Conservation (phyloP, 495 filamentous ascomycete species). For the Neurospora sp. region DNA sequence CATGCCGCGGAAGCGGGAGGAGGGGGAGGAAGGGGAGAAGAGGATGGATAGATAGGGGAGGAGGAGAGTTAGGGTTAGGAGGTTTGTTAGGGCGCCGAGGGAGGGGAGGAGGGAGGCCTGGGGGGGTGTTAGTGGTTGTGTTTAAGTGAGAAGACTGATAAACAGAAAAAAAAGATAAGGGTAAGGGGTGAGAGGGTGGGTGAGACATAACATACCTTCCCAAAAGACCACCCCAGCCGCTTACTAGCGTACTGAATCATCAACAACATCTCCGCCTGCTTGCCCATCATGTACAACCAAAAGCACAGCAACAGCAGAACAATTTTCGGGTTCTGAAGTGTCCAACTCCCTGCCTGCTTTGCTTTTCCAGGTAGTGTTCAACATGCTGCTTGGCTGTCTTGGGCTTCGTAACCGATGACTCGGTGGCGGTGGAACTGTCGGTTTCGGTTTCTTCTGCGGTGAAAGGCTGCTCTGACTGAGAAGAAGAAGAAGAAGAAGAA, state of each 20-base stretch:
- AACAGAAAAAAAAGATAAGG: background rate
- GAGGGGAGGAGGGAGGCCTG: conserved; percentile 44
- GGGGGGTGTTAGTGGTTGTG: background rate
- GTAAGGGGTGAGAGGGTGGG: background rate
- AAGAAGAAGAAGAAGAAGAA: background rate
- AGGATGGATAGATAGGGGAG: conserved; percentile 32
- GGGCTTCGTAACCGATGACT: background rate
- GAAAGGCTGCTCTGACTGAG: background rate
- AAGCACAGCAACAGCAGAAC: background rate
- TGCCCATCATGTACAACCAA: conserved; percentile 3
- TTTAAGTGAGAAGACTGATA: too few species aligned
- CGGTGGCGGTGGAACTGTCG: background rate
- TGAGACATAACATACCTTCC: background rate
- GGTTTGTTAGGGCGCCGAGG: conserved; percentile 36
- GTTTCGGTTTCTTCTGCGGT: background rate
- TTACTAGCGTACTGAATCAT: conserved; percentile 45
- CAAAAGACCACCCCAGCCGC: conserved; percentile 40
- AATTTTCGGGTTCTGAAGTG: background rate
- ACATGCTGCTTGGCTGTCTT: background rate
- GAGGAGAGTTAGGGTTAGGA: conserved; percentile 36
- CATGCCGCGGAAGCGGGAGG: background rate
- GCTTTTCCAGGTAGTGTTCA: background rate
- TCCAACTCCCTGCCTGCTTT: background rate
- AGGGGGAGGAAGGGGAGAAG: background rate
- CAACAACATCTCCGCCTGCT: conserved; percentile 11